These are phyloP conservation scores for Miamiensis avidus DNA, from an alignment of 169 alveolate genomes.

Conservation along the genomic window DNA sequence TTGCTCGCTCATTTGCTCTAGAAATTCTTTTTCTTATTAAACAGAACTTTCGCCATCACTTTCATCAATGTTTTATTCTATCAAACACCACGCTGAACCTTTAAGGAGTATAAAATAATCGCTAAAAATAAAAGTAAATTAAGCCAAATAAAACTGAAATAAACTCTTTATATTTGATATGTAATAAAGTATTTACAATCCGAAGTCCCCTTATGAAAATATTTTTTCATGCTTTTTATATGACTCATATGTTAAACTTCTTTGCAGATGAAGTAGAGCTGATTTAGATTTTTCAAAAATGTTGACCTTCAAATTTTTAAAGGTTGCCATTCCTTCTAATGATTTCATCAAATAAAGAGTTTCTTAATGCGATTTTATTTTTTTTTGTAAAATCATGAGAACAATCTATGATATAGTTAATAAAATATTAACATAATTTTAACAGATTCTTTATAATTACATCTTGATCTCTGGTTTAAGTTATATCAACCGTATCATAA, in stretches of 20 bases:
- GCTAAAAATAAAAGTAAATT: background rate
- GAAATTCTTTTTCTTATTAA: background rate
- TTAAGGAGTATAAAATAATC: background rate
- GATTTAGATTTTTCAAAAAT: no score
- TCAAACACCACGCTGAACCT: background rate
- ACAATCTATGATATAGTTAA: no score
- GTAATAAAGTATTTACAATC: background rate
- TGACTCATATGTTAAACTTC: background rate
- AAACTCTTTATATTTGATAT: no score
- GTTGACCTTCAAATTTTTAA: background rate
- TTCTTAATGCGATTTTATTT: background rate
- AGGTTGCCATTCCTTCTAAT: background rate
- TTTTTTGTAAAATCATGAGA: background rate
- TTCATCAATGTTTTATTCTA: background rate
- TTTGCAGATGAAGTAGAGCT: background rate
- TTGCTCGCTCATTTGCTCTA: background rate
- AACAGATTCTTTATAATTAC: no score
- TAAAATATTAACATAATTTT: no score
- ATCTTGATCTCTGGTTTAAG: no score
- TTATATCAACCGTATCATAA: no score
- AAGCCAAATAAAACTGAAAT: no score
- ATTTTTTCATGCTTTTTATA: no score
- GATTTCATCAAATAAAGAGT: background rate
- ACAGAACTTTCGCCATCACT: background rate
- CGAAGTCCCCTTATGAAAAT: background rate